Conservation (phyloP, 176 grass and related monocot genomes). For the Hyparrhenia diplandra region DNA sequence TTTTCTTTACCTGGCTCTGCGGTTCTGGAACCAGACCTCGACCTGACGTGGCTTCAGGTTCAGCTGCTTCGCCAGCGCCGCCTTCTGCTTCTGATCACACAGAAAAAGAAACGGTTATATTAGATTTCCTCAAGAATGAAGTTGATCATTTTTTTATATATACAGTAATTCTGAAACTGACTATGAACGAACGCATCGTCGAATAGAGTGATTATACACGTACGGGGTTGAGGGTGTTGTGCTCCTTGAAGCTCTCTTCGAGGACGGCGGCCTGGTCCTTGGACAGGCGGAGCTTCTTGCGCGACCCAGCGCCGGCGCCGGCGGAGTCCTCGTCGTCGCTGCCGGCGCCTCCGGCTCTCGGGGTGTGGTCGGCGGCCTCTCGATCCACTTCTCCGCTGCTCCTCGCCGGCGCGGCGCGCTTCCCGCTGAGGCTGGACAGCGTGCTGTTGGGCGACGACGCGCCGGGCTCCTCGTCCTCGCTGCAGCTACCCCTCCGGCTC, state of each 20-base stretch:
- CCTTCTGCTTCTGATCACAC: constrained; percentile 67
- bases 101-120: neutral
- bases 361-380: neutral
- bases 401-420: constrained; percentile 15
- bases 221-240: constrained; percentile 85
- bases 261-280: constrained; percentile 85
- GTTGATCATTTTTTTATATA: neutral
- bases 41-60: constrained; percentile 78
- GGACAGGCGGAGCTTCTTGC: constrained; percentile 85
- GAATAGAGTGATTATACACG: neutral
- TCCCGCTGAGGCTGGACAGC: constrained; percentile 62
- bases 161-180: neutral
- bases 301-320: constrained; percentile 48
- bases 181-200: neutral
- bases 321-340: constrained; percentile 67
- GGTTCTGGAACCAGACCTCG: constrained; percentile 97
- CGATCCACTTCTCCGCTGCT: constrained; percentile 18
- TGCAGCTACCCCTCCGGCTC: constrained; percentile 21
- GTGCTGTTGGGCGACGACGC: constrained; percentile 79
- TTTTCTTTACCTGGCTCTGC: constrained; percentile 55
- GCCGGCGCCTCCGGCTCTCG: constrained; percentile 13
- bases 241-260: constrained; percentile 87
- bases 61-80: constrained; percentile 75
- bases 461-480: constrained; percentile 66
- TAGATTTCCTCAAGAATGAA: neutral